Evolutionary conservation across 108 stramenopile species (phyloP).

Genomic region (Fistulifera pelliculosa): DNA sequence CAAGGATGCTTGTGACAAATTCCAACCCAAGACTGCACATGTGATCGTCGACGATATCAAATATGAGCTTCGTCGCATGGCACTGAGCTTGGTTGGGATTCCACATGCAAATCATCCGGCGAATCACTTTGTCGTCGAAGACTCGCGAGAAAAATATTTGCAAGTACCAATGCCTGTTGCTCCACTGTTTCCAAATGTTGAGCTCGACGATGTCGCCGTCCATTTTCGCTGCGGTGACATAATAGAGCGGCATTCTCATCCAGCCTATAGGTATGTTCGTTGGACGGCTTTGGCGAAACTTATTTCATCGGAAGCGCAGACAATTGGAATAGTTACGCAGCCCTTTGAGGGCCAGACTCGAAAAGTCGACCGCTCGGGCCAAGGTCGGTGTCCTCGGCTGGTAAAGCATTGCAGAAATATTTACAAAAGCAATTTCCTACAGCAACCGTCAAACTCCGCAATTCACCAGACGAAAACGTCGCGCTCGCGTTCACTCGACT

Average conservation of each 20-base stretch:
- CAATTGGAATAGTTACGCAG: slow-evolving; percentile 17
- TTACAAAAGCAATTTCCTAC: slow-evolving; percentile 9
- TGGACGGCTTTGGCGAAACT: no score
- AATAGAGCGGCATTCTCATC: not conserved
- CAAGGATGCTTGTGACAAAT: not conserved
- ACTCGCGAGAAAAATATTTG: not conserved
- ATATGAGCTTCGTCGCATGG: slow-evolving; percentile 5
- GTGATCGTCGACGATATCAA: not conserved
- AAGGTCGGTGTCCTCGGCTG: slow-evolving; percentile 2
- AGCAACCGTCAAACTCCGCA: slow-evolving; percentile 5
- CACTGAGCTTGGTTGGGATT: slow-evolving; percentile 6
- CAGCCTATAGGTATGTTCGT: slow-evolving; percentile 5
- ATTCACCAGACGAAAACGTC: slow-evolving; percentile 5
- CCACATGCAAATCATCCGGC: slow-evolving; percentile 1
- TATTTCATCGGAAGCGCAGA: not conserved
- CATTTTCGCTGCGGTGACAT: slow-evolving; percentile 20
- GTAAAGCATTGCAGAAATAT: slow-evolving; percentile 2
- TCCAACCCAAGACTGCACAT: not conserved
- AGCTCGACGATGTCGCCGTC: slow-evolving; percentile 10
- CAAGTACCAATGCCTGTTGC: not conserved
- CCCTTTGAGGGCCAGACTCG: slow-evolving; percentile 3
- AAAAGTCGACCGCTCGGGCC: slow-evolving; percentile 1
- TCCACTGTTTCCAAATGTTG: not conserved
- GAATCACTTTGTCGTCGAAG: not conserved
- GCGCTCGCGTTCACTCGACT: slow-evolving; percentile 11